Base-by-base conservation (phyloP, 1,139 yeast genomes). In the Yamadazyma aaseri region DNA sequence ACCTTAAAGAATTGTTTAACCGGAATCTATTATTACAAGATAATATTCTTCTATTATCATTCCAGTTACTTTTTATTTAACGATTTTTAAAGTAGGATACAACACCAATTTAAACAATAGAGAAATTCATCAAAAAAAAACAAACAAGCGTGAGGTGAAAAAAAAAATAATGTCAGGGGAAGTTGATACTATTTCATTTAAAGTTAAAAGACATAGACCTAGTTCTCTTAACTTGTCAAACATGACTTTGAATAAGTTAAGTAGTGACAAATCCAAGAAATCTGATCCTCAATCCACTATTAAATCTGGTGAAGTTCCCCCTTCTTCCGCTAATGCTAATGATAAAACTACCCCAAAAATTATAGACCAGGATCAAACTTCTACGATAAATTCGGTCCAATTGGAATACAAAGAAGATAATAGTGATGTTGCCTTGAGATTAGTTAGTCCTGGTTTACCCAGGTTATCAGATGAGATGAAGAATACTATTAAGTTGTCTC, bases 371-470 rank as follows among this genome's bases (percentile, higher is more conserved):
- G 20, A 18, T 18, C 8, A 18, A 7, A 9, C 6, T 18, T 18
- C 20, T 18, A 18, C 6, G 8, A 18, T 24, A 11, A 29, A 22
- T 7, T 24, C 32, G 7, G 28, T 23, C 6, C n/a, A 29, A 23
- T 23, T 24, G 12, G 27, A 23, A 17, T 23, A 22, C 6, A 27
- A 29, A 11, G 30, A 24, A 14, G 38, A 32, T 10, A 33, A 40
- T 5, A 20, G 32, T 5, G 63, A 63, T 29, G 46, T 63, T 33
- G 71, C 71, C 9, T 48, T 63, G 29, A 49, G 71, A 23, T 60
- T 67, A 20, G 73, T 66, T 8, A 56, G 65, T 39, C 79, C 79
- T n/a, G 77, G 77, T 0, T 50, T 72, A 23, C 73, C 76, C 3
- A 65, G 63, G 10, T 49, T 73, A 23, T 64, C 58, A 42, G 63